Evolutionary conservation across 495 filamentous ascomycete species (phyloP), one percentile per base, ranked within the genome.

Genomic region (Xylaria longipes): DNA sequence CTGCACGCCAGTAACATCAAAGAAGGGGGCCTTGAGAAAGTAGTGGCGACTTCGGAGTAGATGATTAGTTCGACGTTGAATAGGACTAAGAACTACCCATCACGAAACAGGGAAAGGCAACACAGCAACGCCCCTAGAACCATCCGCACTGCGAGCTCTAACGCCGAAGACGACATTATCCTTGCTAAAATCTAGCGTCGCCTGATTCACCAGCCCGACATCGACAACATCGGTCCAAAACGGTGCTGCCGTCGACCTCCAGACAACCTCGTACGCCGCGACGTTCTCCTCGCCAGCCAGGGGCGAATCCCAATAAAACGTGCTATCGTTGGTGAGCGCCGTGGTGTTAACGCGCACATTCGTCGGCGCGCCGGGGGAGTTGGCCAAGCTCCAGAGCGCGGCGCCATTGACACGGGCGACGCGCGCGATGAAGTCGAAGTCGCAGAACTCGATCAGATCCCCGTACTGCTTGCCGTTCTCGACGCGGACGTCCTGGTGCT

Each of bases 141-240:
- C 85, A 79, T 86, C 82, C 57, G 37, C 74, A 5, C 85, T 80
- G 5, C 86, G 82, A 14, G 84, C 79, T 65, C 87, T 75, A 3
- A 88, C 77, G 1, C 87, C 86, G 78, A 88, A 86, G 54, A 84
- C 78, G 27, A 86, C 81, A 74, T 87, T 84, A 71, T 89, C 87
- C 78, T 88, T 89, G 64, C 82, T 86, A 43, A 88, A 65, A 20
- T 75, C 33, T 39, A 88, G 71, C 65, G 77, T 83, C 12, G 75
- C 85, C 61, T 71, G 78, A 5, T 74, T 72, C 12, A 79, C 79
- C n/a, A 76, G 63, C 9, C 84, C 83, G 0, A 86, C 81, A 56
- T 75, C 72, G 17, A 86, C 62, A 15, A 80, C 72, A 71, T 83
- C 79, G 22, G 82, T 85, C 84, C 85, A 87, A 22, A 82, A 78